Percentiles rank a stretch among this genome's conserved stretches.
Evolutionary conservation across 495 filamentous ascomycete species (phyloP).

Genomic region (Schizothecium vesticola): DNA sequence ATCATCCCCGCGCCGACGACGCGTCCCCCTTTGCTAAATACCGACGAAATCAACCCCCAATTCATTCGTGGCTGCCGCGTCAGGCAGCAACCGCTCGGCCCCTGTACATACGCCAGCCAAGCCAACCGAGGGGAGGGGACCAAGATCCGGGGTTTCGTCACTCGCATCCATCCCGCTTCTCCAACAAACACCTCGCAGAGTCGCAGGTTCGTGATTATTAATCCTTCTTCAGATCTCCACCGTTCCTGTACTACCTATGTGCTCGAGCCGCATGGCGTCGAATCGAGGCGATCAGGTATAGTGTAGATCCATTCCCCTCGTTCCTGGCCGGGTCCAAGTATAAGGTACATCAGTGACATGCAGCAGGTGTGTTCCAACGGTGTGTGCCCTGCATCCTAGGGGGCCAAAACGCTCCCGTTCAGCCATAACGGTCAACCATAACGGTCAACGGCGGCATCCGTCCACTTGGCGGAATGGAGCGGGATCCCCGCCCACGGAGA

Average conservation of each 20-base stretch:
- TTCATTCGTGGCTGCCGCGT: neutral
- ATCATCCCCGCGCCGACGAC: neutral
- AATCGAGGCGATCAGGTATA: neutral
- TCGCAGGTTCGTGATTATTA: neutral
- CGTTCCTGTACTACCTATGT: neutral
- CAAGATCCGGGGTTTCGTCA: neutral
- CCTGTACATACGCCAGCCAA: too few species aligned
- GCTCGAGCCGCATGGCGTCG: too few species aligned
- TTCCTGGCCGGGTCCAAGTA: neutral
- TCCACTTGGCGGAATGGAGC: neutral
- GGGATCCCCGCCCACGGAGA: neutral
- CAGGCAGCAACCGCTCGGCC: neutral
- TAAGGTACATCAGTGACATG: neutral
- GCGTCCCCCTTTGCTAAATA: neutral
- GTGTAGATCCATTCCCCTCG: neutral
- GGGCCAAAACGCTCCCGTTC: neutral
- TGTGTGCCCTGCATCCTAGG: neutral
- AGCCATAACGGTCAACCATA: neutral
- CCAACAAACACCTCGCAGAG: neutral
- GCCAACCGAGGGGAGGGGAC: neutral
- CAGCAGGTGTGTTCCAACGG: neutral
- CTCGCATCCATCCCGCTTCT: neutral
- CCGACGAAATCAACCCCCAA: neutral
- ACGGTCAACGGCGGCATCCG: neutral
- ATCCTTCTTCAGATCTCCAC: neutral